A percentile compares a stretch with the other conserved stretches of the same genome.
Conservation (phyloP, 495 filamentous ascomycete species). For the Neurospora sp. region DNA sequence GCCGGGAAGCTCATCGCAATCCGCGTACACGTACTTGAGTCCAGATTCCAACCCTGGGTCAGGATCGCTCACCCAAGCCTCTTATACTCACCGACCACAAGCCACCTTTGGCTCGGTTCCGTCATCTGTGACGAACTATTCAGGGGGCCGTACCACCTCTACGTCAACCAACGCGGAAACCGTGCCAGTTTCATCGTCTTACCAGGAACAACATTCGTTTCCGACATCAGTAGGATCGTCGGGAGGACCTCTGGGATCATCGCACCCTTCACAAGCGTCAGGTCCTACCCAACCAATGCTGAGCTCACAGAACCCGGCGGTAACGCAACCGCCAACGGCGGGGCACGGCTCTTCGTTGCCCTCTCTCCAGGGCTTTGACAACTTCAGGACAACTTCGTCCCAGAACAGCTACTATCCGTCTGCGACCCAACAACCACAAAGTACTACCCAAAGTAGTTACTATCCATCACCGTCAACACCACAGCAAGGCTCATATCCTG, state of each 20-base stretch:
- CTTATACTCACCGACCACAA: constrained; percentile 11
- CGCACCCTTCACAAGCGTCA: constrained; percentile 16
- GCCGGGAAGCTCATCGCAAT: constrained; percentile 39
- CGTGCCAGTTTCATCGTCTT: constrained; percentile 16
- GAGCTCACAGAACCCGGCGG: constrained; percentile 19
- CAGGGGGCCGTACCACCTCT: constrained; percentile 21
- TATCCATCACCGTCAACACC: constrained; percentile 53
- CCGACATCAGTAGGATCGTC: constrained; percentile 24
- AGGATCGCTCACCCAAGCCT: constrained; percentile 12
- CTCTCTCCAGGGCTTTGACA: constrained; percentile 20
- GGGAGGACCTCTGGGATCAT: constrained; percentile 13
- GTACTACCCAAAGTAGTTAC: constrained; percentile 43
- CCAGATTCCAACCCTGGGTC: constrained; percentile 28
- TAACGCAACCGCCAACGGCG: constrained; percentile 48
- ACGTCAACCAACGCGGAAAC: constrained; percentile 23
- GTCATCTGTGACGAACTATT: constrained; percentile 11
- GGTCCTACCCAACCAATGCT: constrained; percentile 12
- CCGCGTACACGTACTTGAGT: constrained; percentile 46
- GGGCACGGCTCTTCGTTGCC: constrained; percentile 2
- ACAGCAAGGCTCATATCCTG: constrained; percentile 47
- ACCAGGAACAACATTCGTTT: constrained; percentile 23
- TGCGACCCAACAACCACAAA: neutral
- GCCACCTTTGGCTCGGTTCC: constrained; percentile 6
- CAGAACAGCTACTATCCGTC: constrained; percentile 2
- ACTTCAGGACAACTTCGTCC: constrained; percentile 42